Conservation (phyloP, 1,139 yeast genomes). For the Meyerozyma carpophila region DNA sequence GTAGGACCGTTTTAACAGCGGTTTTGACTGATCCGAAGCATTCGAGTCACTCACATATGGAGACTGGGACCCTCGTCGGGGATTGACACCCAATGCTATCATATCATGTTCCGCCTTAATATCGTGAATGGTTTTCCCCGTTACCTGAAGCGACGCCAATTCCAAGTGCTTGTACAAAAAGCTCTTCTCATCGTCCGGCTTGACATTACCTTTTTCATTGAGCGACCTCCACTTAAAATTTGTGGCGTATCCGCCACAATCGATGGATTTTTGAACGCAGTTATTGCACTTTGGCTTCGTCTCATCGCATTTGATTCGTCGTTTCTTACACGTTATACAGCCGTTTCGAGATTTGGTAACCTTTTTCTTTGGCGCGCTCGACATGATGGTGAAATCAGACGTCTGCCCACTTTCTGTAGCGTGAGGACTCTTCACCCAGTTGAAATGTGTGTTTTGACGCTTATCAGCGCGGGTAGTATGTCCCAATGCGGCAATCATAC, state of each 20-base stretch:
- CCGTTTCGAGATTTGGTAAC: slow-evolving; percentile 38
- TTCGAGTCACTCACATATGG: not conserved
- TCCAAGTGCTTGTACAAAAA: slow-evolving; percentile 41
- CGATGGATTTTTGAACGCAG: slow-evolving; percentile 38
- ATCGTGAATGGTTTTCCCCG: slow-evolving; percentile 46
- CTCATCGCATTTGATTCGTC: slow-evolving; percentile 55
- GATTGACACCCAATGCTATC: slow-evolving; percentile 47
- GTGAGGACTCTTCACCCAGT: not conserved
- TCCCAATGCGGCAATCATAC: not conserved
- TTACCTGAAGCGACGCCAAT: slow-evolving; percentile 48
- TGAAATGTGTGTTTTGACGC: not conserved
- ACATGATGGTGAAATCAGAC: not conserved
- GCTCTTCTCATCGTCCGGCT: slow-evolving; percentile 2
- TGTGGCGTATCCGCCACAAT: slow-evolving; percentile 61
- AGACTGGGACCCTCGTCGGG: slow-evolving; percentile 12
- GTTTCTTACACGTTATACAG: slow-evolving; percentile 53
- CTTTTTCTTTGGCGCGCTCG: slow-evolving; percentile 4
- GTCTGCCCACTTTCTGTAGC: not conserved
- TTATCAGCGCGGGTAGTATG: not conserved
- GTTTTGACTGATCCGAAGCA: not conserved
- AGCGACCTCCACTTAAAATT: slow-evolving; percentile 62
- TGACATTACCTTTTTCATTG: slow-evolving; percentile 15
- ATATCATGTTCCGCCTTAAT: slow-evolving; percentile 45
- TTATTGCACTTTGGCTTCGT: slow-evolving; percentile 47
- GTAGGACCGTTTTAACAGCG: not conserved